phyloP scores from a whole-genome alignment of 148 eudicot genomes.

The Spergularia marina region DNA sequence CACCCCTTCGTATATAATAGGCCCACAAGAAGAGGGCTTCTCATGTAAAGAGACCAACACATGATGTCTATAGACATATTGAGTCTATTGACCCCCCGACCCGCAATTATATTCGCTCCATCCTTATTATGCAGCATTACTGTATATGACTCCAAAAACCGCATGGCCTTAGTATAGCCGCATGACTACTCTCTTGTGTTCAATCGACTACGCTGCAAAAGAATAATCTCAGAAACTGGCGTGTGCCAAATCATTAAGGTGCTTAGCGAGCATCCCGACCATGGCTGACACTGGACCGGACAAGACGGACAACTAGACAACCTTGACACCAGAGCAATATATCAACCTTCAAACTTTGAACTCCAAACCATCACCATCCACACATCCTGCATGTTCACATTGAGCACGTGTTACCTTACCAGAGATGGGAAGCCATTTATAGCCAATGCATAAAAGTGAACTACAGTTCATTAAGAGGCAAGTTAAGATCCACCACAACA shows the following conservation, averaged over 20 bases:
- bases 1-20: conserved; percentile 9
- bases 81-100: conserved; percentile 1
- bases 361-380: conserved; percentile 10
- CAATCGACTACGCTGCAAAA: conserved; percentile 26
- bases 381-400: conserved; percentile 22
- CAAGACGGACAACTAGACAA: conserved; percentile 23
- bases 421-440: not conserved
- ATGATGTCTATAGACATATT: conserved; percentile 3
- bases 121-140: conserved; percentile 20
- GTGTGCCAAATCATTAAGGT: conserved; percentile 15
- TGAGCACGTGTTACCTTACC: not conserved
- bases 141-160: conserved; percentile 19
- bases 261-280: conserved; percentile 33
- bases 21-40: conserved; percentile 36
- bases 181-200: conserved; percentile 19
- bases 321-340: conserved; percentile 13
- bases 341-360: conserved; percentile 19
- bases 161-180: conserved; percentile 7
- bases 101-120: conserved; percentile 9
- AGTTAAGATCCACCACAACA: not conserved
- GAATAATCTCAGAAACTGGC: conserved; percentile 7
- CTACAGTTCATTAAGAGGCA: no score
- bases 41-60: conserved; percentile 12
- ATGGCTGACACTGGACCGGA: conserved; percentile 28
- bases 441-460: no score